phyloP scores from a whole-genome alignment of 768 basidiomycete genomes.

The Agrocybe chaxingu region DNA sequence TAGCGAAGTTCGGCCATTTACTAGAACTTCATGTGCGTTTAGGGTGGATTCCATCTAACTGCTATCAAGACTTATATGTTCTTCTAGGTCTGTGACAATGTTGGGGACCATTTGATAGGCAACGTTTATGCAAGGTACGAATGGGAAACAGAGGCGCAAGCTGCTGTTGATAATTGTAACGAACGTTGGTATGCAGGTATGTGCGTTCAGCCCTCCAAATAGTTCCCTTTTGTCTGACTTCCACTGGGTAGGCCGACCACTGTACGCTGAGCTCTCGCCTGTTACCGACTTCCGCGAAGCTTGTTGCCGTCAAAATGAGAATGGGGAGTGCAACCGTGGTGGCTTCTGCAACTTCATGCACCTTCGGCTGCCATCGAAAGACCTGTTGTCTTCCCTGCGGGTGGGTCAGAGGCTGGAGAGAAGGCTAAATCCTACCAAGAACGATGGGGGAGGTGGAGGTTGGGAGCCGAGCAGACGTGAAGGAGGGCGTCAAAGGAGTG shows the following conservation, averaged over 20 bases:
- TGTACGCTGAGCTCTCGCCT: constrained; percentile 96
- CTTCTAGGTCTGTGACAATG: constrained; percentile 90
- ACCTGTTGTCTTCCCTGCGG: constrained; percentile 74
- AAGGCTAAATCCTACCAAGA: constrained; percentile 65
- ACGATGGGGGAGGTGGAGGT: constrained; percentile 65
- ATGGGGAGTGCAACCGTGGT: constrained; percentile 96
- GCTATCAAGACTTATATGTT: constrained; percentile 3
- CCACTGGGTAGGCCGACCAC: constrained; percentile 66
- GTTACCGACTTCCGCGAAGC: constrained; percentile 99
- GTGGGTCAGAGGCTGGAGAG: constrained; percentile 84
- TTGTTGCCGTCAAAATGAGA: constrained; percentile 98
- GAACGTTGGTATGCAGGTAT: constrained; percentile 97
- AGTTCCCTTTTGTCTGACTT: constrained; percentile 3
- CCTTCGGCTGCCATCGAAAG: constrained; percentile 81
- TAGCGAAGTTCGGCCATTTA: constrained; percentile 93
- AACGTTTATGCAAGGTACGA: constrained; percentile 98
- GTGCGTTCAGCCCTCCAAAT: constrained; percentile 21
- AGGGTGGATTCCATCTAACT: not conserved
- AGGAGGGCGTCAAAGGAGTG: constrained; percentile 65
- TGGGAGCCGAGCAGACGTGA: constrained; percentile 82
- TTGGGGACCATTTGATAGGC: constrained; percentile 97
- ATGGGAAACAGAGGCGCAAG: constrained; percentile 96
- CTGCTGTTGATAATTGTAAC: constrained; percentile 90
- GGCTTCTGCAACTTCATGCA: constrained; percentile 99
- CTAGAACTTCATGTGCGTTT: constrained; percentile 86